Evolutionary conservation across 2,329 filamentous ascomycete genomes (phyloP), one percentile per base, ranked within the genome.

Genomic region (Diaporthe vexans): DNA sequence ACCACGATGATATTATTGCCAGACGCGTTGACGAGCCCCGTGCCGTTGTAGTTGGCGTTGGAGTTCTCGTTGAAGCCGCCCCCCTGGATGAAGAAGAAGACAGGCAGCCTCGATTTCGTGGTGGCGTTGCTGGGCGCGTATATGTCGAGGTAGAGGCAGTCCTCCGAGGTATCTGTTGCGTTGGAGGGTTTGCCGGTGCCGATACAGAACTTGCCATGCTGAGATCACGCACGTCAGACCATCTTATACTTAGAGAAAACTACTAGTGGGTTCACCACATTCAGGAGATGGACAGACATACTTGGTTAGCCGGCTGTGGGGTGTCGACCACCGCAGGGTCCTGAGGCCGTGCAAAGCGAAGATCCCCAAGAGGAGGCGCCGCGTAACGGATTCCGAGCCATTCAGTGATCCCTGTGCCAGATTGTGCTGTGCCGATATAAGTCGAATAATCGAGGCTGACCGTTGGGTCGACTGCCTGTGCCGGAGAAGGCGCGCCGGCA

Each of bases 311-410:
- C 72, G 85, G 78, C 72, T 90, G 87, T 7, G 88, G 79, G 2
- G 83, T 85, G 4, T 81, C 72, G 26, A 85, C 83, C 4, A 81
- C 78, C 0, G 83, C 75, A 1, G 94, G 93, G 80, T 94, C 91
- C 78, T 88, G 84, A 0, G 94, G 93, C 21, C 90, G 90, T 73
- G 86, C 85, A 79, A 95, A 95, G 24, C 94, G 88, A 76, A 94
- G 81, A 9, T 88, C 78, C 1, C 91, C 92, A 1, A 92, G 74
- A 0, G 93, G 93, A 19, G 93, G 86, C 5, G 92, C 91, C 4
- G 93, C 94, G 83, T 90, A 96, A 58, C 92, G 89, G 76, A 96
- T 90, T 1, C 93, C 93, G 8, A 94, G 86, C 93, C 74, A 75
- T 48, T 75, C 52, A 3, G 74, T 74, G 29, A 75, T 68, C 33